phyloP scores from a whole-genome alignment of 208 protist species.

The Zelonia costaricensis region DNA sequence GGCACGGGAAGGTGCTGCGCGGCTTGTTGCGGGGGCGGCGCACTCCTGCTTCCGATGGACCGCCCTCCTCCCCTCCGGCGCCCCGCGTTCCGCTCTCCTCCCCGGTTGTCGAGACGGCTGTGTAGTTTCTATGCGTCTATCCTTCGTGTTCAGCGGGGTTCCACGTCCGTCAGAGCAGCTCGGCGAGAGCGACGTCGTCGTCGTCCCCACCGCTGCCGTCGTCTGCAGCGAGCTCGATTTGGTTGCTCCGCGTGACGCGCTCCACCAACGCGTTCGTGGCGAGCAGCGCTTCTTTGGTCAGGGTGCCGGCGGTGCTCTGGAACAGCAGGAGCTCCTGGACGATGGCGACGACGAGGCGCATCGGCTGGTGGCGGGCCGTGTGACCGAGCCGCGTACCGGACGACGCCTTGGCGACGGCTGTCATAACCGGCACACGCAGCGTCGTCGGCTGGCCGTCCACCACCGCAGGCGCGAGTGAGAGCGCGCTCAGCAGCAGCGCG shows the following conservation, averaged over 20 bases:
- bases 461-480: constrained; percentile 42
- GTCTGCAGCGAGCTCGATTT: constrained; percentile 43
- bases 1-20: no score
- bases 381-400: constrained; percentile 25
- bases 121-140: no score
- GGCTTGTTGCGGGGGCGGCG: no score
- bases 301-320: constrained; percentile 65
- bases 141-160: no score
- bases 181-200: background rate
- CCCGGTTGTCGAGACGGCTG: no score
- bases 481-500: constrained; percentile 64
- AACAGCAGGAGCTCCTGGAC: constrained; percentile 90
- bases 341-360: constrained; percentile 78
- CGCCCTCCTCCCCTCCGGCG: no score
- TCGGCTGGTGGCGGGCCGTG: constrained; percentile 35
- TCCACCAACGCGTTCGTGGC: constrained; percentile 57
- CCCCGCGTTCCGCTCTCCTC: no score
- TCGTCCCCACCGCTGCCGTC: background rate
- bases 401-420: constrained; percentile 50
- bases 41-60: no score
- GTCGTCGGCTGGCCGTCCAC: constrained; percentile 10
- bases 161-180: background rate
- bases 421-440: constrained; percentile 65
- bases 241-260: constrained; percentile 44
- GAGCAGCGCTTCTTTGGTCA: constrained; percentile 57